Base-by-base conservation (phyloP, 31 red algal species). In the Asparagopsis taxiformis region DNA sequence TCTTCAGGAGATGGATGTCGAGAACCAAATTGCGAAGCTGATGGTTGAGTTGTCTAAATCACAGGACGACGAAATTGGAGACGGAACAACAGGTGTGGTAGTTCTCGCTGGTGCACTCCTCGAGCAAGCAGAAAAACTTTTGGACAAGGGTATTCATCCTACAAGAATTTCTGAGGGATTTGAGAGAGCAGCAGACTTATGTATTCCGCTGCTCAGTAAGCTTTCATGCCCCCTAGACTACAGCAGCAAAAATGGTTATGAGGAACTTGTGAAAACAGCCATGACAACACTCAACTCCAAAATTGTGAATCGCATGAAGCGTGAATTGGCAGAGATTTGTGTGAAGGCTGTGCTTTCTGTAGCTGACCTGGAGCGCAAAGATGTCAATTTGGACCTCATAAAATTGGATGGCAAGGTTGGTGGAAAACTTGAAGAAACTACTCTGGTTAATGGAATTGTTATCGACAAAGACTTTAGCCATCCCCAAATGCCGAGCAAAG, bases 51-150 rank as follows among this genome's bases (percentile, higher is more conserved):
- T 99, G 44, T 91, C 96, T 1, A 87, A 91, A 24, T 84, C 94
- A n/a, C 94, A 97, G 72, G 96, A 99, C 67, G 91, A 99, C 55
- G 96, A 99, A 68, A 94, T 99, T 62, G 96, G 96, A 7, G 96
- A 99, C 80, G 96, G 96, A 37, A 99, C 96, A 1, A 99, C 96
- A 15, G 96, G 96, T 1, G 96, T 99, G 33, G 96, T 99, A 6
- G 96, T 99, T n/a, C 79, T 99, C 3, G 91, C 91, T 0, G 96
- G 96, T 31, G 91, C 96, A 5, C 87, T 99, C 10, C 65, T 99
- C 28, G 86, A 99, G 65, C 85, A 95, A 59, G 96, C 96, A 9
- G 77, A 82, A 41, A 86, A 87, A 49, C 65, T 99, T 51, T 56
- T 99, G 1, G 96, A 99, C 62, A 84, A 84, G 62, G 96, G 96